Evolutionary conservation across 2,329 filamentous ascomycete species (phyloP), one percentile per base, ranked within the genome.

Genomic region (Clonostachys rosea): DNA sequence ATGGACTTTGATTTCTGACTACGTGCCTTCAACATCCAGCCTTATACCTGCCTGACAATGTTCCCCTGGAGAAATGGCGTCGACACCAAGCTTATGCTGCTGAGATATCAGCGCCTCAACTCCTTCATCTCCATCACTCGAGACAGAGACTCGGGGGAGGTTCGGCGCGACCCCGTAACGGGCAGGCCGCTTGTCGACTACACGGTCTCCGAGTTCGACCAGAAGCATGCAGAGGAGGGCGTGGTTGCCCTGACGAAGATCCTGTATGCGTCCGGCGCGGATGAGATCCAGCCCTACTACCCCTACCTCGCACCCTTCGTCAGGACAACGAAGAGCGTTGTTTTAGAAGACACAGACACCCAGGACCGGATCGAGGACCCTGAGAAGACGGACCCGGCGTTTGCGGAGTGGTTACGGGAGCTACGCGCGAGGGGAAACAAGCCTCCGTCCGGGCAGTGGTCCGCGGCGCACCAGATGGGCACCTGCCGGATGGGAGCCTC

Each of bases 381-480:
- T 18, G 78, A 79, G 40, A 70, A 83, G 54, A 79, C 76, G 36
- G 81, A 88, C 54, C 64, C 74, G 2, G 65, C 60, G 2, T 89
- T 91, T 64, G 68, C 71, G 33, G 66, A 70, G 8, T 91, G 86
- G 86, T 65, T 88, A 3, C 60, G 62, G 6, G 60, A 69, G 45
- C 50, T 84, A 12, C 64, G 74, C 47, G 59, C 59, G 35, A 66
- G 79, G 17, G 73, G 76, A 37, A 76, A 75, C 43, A 69, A 66
- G 49, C 70, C 73, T 16, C 78, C 79, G 0, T 68, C 74, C 33
- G 70, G 73, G 18, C 61, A 69, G n/a, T 88, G 81, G 56, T 67
- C 74, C 33, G 86, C 82, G n/a, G 88, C 87, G 16, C 88, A 92
- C 64, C 88, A 91, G 69, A 91, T 91, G 87, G 85, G 87, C 18